Evolutionary conservation across 306 rosid genomes (phyloP), one percentile per base, ranked within the genome.

Genomic region (Glycine latifolia): DNA sequence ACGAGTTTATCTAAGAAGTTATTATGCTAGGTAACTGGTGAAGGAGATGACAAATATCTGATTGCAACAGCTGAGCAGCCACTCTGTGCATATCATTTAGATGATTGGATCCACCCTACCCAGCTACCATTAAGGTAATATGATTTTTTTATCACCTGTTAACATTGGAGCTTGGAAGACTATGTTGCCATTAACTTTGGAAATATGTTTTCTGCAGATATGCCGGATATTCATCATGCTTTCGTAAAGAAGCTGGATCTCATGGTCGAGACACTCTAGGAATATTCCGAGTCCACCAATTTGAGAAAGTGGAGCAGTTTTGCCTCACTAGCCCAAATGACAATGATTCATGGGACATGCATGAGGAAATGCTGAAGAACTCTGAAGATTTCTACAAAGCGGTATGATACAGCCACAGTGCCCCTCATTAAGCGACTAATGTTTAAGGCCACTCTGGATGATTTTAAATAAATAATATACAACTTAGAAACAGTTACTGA

Each of bases 11-110:
- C 65, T 35, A 58, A 84, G 49, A 12, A 16, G 8, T 78, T 72
- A 52, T 58, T 79, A 53, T 83, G 60, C 15, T 69, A 94, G 98
- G 97, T 94, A 66, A 92, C 98, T n/a, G 99, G 99, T 47, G 99
- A 96, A 81, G 99, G 98, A 48, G 99, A 96, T 76, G 98, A 96
- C 88, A 96, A 96, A 76, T 96, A 93, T 87, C 87, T 96, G 86
- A 96, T 93, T 86, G 99, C 99, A 78, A 96, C 98, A 6, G 97
- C 97, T 33, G 99, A 96, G 78, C 98, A 93, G 83, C 97, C 99
- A 48, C 96, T 93, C 61, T 91, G 97, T 86, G 91, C 99, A 0
- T 96, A 92, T 85, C 97, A 91, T 87, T 9, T 92, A 50, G 92
- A 92, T 4, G 99, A 96, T 76, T 96, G 99, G 99, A 93, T 96